Evolutionary conservation across 768 basidiomycete genomes (phyloP).

Genomic region (Tricholoma bakamatsutake): DNA sequence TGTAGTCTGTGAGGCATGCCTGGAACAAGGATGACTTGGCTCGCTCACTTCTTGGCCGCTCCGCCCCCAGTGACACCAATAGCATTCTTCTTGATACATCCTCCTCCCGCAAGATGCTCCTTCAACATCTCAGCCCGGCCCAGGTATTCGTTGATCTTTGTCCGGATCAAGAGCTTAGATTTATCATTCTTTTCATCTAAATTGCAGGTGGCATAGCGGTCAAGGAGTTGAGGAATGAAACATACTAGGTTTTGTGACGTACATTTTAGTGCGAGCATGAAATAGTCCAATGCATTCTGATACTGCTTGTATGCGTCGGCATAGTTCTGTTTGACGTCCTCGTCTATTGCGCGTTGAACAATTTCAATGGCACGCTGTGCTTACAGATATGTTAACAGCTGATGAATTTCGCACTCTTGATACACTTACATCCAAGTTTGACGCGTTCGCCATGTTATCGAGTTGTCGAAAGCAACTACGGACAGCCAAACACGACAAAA

Average conservation of each 20-base stretch:
- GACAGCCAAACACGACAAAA: background rate
- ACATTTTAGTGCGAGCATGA: constrained; percentile 97
- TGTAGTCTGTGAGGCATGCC: background rate
- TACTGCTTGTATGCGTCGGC: constrained; percentile 91
- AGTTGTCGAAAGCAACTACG: background rate
- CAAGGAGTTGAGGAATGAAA: background rate
- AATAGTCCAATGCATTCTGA: constrained; percentile 94
- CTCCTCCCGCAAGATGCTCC: constrained; percentile 75
- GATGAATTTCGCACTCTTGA: background rate
- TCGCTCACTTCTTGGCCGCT: constrained; percentile 43
- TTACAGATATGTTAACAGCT: background rate
- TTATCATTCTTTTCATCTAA: constrained; percentile 95
- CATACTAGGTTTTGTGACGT: constrained; percentile 17
- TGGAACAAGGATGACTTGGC: constrained; percentile 10
- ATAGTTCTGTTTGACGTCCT: constrained; percentile 91
- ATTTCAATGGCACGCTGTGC: constrained; percentile 71
- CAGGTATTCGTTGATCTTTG: constrained; percentile 90
- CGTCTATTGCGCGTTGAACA: constrained; percentile 88
- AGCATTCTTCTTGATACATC: constrained; percentile 37
- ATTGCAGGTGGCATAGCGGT: background rate
- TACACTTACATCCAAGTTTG: constrained; percentile 41
- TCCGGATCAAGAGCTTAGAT: constrained; percentile 77
- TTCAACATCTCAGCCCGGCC: constrained; percentile 89
- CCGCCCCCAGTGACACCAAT: constrained; percentile 45
- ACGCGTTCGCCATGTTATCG: constrained; percentile 35